Percentiles rank a stretch among this genome's conserved stretches.
Evolutionary conservation across 768 basidiomycete genomes (phyloP).

Genomic region (Candolleomyces eurysporus): DNA sequence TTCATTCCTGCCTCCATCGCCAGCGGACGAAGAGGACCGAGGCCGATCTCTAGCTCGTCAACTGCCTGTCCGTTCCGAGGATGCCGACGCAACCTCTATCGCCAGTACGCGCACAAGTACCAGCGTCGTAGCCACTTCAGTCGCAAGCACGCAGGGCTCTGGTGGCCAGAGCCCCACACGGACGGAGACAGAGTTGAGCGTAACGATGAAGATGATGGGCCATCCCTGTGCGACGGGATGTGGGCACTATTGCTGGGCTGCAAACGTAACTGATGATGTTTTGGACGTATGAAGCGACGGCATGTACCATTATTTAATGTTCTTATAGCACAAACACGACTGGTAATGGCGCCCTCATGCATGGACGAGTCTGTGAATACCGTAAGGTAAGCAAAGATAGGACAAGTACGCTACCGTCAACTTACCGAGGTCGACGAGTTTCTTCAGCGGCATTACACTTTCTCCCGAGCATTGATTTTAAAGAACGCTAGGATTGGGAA

Average conservation of each 20-base stretch:
- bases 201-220: slow-evolving; percentile 36
- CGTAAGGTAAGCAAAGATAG: too few relatives aligned
- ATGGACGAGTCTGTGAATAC: too few relatives aligned
- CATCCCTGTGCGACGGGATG: slow-evolving; percentile 79
- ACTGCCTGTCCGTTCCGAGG: background rate
- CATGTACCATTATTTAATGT: too few relatives aligned
- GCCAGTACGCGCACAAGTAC: background rate
- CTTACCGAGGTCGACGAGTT: too few relatives aligned
- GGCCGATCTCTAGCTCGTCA: slow-evolving; percentile 4
- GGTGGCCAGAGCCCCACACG: too few relatives aligned
- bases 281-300: too few relatives aligned
- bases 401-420: too few relatives aligned
- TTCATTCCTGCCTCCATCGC: slow-evolving; percentile 14
- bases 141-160: slow-evolving; percentile 1
- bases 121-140: background rate
- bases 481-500: too few relatives aligned
- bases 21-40: slow-evolving; percentile 4
- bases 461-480: too few relatives aligned
- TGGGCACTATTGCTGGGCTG: slow-evolving; percentile 79
- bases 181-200: slow-evolving; percentile 10
- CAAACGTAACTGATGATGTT: slow-evolving; percentile 19
- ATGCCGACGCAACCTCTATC: background rate
- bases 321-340: too few relatives aligned
- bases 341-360: too few relatives aligned
- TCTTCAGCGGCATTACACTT: too few relatives aligned